Evolutionary conservation across 345 rosid species (phyloP).

Genomic region (Syzygium aromaticum): DNA sequence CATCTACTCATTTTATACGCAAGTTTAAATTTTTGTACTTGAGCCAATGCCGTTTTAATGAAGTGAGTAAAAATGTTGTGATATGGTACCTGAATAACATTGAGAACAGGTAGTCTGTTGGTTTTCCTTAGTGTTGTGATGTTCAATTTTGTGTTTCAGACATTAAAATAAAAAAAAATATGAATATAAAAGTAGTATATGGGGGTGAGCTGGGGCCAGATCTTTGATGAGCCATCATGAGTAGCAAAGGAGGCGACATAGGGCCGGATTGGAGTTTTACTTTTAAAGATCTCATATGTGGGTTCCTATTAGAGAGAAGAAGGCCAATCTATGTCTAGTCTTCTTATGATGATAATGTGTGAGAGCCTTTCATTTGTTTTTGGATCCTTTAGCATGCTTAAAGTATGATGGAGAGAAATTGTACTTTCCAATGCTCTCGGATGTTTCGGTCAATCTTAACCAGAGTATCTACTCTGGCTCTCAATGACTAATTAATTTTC

Average conservation of each 20-base stretch:
- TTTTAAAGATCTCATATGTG: neutral
- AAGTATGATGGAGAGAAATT: neutral
- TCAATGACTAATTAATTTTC: neutral
- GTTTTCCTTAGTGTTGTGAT: too few species aligned
- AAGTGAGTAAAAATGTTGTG: too few species aligned
- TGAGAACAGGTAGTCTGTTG: too few species aligned
- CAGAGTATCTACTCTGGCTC: neutral
- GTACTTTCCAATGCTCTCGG: neutral
- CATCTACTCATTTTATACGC: neutral
- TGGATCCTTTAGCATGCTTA: neutral
- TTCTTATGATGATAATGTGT: neutral
- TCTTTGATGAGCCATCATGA: neutral
- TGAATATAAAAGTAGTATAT: too few species aligned
- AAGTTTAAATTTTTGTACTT: too few species aligned
- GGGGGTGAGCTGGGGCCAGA: neutral
- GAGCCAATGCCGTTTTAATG: too few species aligned
- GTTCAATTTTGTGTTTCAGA: too few species aligned
- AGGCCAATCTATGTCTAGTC: neutral
- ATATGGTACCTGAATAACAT: too few species aligned
- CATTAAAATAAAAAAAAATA: too few species aligned
- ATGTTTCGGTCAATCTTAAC: neutral
- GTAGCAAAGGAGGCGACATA: neutral
- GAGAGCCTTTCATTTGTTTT: neutral
- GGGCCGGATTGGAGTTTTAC: neutral
- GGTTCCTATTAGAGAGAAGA: neutral